phyloP scores from a whole-genome alignment of 805 yeast genomes.

The Candida ulmi region DNA sequence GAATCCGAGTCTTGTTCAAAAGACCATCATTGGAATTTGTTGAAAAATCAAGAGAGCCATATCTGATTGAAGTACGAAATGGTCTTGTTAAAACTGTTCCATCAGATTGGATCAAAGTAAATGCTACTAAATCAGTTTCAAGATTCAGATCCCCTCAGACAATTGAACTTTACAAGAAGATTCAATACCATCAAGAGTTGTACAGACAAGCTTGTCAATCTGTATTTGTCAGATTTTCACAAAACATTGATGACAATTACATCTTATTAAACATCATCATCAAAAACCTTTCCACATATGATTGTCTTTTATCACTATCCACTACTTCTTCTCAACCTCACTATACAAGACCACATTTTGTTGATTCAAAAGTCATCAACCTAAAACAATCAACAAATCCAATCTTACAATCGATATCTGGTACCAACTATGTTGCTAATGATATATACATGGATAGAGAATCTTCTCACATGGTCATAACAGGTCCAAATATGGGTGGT shows the following conservation, averaged over 20 bases:
- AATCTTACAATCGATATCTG: slow-evolving; percentile 64
- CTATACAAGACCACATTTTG: slow-evolving; percentile 61
- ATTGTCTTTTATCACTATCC: slow-evolving; percentile 68
- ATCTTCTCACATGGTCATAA: slow-evolving; percentile 72
- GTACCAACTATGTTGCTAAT: slow-evolving; percentile 54
- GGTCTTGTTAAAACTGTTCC: slow-evolving; percentile 53
- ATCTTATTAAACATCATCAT: slow-evolving; percentile 45
- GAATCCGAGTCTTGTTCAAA: slow-evolving; percentile 39
- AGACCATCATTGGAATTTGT: slow-evolving; percentile 54
- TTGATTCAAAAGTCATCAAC: slow-evolving; percentile 39
- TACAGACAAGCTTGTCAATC: slow-evolving; percentile 12
- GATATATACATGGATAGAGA: slow-evolving; percentile 62
- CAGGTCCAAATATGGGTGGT: slow-evolving; percentile 98
- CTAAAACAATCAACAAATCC: slow-evolving; percentile 73
- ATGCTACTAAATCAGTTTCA: slow-evolving; percentile 60
- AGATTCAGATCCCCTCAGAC: slow-evolving; percentile 68
- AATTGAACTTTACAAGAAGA: slow-evolving; percentile 40
- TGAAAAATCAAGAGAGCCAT: slow-evolving; percentile 59
- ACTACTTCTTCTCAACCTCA: slow-evolving; percentile 57
- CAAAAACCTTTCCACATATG: slow-evolving; percentile 55
- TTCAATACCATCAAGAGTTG: slow-evolving; percentile 59
- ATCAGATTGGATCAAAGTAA: slow-evolving; percentile 68
- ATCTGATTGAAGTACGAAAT: slow-evolving; percentile 70
- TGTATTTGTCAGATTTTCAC: slow-evolving; percentile 45
- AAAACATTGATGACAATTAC: slow-evolving; percentile 37